Evolutionary conservation across 1,284 basidiomycete species (phyloP).

Genomic region (Tremellales sp.): DNA sequence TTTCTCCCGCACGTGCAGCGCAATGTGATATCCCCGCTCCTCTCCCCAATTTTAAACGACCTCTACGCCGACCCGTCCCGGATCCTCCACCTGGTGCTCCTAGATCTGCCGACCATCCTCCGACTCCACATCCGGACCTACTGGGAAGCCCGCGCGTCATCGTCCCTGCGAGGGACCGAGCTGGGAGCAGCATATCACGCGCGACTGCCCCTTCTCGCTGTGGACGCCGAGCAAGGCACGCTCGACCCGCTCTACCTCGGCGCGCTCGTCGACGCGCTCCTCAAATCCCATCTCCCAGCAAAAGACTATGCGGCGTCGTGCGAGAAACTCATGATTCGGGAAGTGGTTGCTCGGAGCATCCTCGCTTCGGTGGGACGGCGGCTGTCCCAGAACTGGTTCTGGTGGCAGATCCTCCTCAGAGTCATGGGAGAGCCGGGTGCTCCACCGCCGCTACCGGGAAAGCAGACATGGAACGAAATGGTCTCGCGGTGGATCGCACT

Average conservation of each 20-base stretch:
- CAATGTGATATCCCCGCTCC: slow-evolving; percentile 19
- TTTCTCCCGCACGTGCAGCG: slow-evolving; percentile 21
- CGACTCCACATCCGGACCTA: slow-evolving; percentile 28
- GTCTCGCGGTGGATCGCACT: not conserved
- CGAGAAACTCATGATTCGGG: slow-evolving; percentile 46
- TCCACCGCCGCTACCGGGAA: slow-evolving; percentile 2
- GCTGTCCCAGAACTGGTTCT: slow-evolving; percentile 48
- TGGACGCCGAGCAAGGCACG: not conserved
- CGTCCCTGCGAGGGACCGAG: not conserved
- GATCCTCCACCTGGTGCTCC: slow-evolving; percentile 23
- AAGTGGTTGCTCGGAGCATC: slow-evolving; percentile 48
- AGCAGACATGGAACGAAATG: not conserved
- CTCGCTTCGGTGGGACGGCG: slow-evolving; percentile 39
- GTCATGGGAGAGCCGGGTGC: slow-evolving; percentile 18
- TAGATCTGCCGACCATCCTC: slow-evolving; percentile 28
- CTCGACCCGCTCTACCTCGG: slow-evolving; percentile 44
- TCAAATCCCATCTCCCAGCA: slow-evolving; percentile 39
- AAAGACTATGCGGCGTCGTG: slow-evolving; percentile 41
- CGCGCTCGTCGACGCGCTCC: slow-evolving; percentile 42
- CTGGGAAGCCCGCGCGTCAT: slow-evolving; percentile 16
- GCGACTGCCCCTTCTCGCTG: slow-evolving; percentile 27
- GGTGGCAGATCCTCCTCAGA: slow-evolving; percentile 28
- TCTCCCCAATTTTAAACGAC: slow-evolving; percentile 23
- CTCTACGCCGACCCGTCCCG: slow-evolving; percentile 10
- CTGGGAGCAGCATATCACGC: slow-evolving; percentile 29